These are phyloP conservation scores for Pythium apleroticum DNA, from an alignment of 352 stramenopile genomes.

Conservation along the genomic window DNA sequence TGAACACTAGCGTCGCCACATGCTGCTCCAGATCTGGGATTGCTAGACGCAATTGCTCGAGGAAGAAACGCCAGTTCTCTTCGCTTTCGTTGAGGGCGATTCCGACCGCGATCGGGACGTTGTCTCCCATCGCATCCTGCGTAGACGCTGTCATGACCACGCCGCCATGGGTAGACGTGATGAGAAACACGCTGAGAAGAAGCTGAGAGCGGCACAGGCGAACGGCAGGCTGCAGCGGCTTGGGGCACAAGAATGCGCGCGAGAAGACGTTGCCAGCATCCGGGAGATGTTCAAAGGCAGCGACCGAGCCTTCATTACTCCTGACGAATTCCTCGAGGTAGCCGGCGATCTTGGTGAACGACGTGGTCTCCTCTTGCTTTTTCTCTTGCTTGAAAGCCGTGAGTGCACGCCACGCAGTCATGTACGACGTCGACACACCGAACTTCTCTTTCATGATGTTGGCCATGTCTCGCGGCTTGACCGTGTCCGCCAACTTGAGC, in stretches of 20 bases:
- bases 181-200: conserved; percentile 66
- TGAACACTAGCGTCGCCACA: conserved; percentile 64
- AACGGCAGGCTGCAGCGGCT: conserved; percentile 49
- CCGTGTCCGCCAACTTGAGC: conserved; percentile 44
- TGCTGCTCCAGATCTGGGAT: conserved; percentile 57
- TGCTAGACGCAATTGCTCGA: conserved; percentile 51
- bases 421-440: conserved; percentile 72
- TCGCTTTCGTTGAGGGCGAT: conserved; percentile 57
- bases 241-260: conserved; percentile 68
- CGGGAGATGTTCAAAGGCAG: conserved; percentile 58
- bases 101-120: conserved; percentile 63
- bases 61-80: conserved; percentile 64
- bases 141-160: conserved; percentile 68
- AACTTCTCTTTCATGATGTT: conserved; percentile 86
- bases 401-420: conserved; percentile 76
- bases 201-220: conserved; percentile 61
- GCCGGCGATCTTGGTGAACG: conserved; percentile 64
- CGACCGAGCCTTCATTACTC: conserved; percentile 56
- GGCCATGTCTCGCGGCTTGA: conserved; percentile 76
- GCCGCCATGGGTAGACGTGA: conserved; percentile 67
- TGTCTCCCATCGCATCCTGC: conserved; percentile 77
- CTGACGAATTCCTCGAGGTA: conserved; percentile 65
- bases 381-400: conserved; percentile 68
- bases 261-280: conserved; percentile 43
- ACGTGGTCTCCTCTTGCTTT: conserved; percentile 61